Percentiles rank a stretch among this genome's conserved stretches.
Conservation (phyloP, 2,329 filamentous ascomycete genomes). For the Cytospora schulzeri region DNA sequence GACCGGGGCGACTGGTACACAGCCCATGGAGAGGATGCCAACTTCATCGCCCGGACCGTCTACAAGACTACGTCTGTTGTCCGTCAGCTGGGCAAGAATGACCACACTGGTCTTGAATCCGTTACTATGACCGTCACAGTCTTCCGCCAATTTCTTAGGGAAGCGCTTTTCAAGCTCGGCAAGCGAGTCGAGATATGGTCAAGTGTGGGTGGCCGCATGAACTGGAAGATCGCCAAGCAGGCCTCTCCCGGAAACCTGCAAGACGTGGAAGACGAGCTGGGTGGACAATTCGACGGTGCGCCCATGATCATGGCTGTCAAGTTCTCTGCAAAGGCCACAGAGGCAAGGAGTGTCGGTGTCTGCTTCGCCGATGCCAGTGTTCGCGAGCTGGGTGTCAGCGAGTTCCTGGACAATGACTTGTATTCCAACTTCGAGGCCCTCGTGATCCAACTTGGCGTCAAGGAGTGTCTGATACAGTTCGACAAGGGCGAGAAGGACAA, state of each 20-base stretch:
- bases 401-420: constrained; percentile 97
- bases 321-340: constrained; percentile 81
- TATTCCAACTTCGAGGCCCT: constrained; percentile 98
- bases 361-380: constrained; percentile 98
- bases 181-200: constrained; percentile 92
- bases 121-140: constrained; percentile 96
- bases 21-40: constrained; percentile 83
- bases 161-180: constrained; percentile 87
- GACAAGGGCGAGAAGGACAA: constrained; percentile 81
- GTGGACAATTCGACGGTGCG: constrained; percentile 80
- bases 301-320: constrained; percentile 97
- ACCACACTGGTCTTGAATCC: constrained; percentile 82
- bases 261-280: constrained; percentile 94
- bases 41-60: constrained; percentile 80
- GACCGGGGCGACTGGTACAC: constrained; percentile 96
- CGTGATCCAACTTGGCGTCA: constrained; percentile 92
- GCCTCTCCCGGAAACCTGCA: constrained; percentile 96
- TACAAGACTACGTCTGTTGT: constrained; percentile 98
- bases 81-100: constrained; percentile 81
- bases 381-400: constrained; percentile 90
- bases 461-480: constrained; percentile 84
- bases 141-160: constrained; percentile 91
- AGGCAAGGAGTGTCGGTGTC: constrained; percentile 85
- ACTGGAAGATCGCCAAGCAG: constrained; percentile 90
- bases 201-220: constrained; percentile 73